These are phyloP conservation scores for Psilocybe sp. DNA, from an alignment of 768 basidiomycete genomes.

Conservation along the genomic window DNA sequence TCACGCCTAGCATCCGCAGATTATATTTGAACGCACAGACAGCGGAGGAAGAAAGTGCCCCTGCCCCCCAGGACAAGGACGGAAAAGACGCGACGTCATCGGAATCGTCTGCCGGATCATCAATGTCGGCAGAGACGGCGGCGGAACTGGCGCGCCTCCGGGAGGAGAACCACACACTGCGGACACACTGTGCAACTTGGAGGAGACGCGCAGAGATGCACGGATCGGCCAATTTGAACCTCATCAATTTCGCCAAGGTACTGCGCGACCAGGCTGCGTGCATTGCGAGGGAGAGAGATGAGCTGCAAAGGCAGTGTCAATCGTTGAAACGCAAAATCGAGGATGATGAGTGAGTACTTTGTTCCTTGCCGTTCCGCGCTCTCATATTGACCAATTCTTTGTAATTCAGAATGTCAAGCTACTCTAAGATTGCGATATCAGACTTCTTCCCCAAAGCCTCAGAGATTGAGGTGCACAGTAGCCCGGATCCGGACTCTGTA, in stretches of 20 bases:
- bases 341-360: conserved; percentile 14
- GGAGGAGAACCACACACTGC: conserved; percentile 42
- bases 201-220: conserved; percentile 48
- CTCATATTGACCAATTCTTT: background rate
- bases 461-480: background rate
- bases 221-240: conserved; percentile 42
- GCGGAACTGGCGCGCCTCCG: conserved; percentile 38
- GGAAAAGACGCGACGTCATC: background rate
- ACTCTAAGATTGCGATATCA: conserved; percentile 7
- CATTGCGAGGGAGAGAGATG: conserved; percentile 36
- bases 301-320: conserved; percentile 24
- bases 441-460: conserved; percentile 2
- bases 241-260: conserved; percentile 40
- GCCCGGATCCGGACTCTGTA: conserved; percentile 12
- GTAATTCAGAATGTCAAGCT: conserved; percentile 5
- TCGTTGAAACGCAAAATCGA: conserved; percentile 29
- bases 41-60: conserved; percentile 13
- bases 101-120: conserved; percentile 2
- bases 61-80: conserved; percentile 4
- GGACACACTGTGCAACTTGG: conserved; percentile 41
- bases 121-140: conserved; percentile 5
- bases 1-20: conserved; percentile 56
- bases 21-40: conserved; percentile 42
- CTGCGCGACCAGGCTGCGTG: conserved; percentile 39
- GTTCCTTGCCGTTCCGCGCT: background rate